Evolutionary conservation across 441 rosid genomes (phyloP), one percentile per base, ranked within the genome.

Genomic region (Melastoma candidum): DNA sequence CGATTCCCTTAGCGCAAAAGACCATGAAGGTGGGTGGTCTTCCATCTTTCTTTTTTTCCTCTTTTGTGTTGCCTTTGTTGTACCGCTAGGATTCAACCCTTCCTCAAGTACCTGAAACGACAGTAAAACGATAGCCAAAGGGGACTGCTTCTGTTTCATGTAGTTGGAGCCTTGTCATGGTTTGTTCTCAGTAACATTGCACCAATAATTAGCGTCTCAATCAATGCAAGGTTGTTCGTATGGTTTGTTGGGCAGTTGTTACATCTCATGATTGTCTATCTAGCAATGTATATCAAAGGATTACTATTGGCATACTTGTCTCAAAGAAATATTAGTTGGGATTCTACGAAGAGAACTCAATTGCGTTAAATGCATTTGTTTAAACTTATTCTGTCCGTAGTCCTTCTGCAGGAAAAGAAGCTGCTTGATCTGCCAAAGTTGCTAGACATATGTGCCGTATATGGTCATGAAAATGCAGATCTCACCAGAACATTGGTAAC

Each of bases 401-500:
- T 68, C 65, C 78, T 93, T 71, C 71, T 93, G 96, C 95, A 89
- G 96, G 99, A 83, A 51, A 89, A 77, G 67, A 78, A 75, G 71
- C 68, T 89, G 70, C 93, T 93, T 51, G 89, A 93, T 72, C 76
- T 89, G 82, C 95, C 99, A 3, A 93, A 89, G 78, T 71, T 93
- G 73, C 73, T 93, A 71, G 99, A 93, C 76, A 76, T 86, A 57
- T 89, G 95, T 64, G 96, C 93, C 56, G 77, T 89, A 52, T 89
- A 83, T 71, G 95, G 96, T 61, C 97, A 76, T 74, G 97, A 86
- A 71, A 93, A 89, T 77, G 84, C 75, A 73, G 90, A 86, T 54
- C 65, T 93, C 71, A 77, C 96, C 56, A 76, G 72, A 68, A 61
- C 73, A 57, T 78, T 84, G 79, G 99, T 93, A 72, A 77, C 79